Evolutionary conservation across 495 filamentous ascomycete species (phyloP).

Genomic region (Daldinia bambusicola): DNA sequence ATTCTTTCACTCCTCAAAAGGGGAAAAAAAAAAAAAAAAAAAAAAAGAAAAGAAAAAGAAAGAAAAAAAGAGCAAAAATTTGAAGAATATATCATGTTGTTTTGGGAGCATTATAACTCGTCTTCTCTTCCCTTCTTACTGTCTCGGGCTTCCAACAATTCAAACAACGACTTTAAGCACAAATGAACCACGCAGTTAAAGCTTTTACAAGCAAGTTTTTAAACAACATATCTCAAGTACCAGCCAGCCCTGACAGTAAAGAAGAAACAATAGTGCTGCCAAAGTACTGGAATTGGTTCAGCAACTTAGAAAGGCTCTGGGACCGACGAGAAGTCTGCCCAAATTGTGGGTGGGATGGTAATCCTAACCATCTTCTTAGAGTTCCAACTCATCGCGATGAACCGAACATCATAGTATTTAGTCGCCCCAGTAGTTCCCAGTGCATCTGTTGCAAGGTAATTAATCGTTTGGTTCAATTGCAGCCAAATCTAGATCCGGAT

Average conservation of each 20-base stretch:
- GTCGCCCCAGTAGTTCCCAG: background rate
- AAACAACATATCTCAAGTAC: slow-evolving; percentile 16
- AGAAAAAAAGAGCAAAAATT: too few relatives aligned
- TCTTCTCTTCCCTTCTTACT: too few relatives aligned
- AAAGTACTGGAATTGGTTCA: slow-evolving; percentile 5
- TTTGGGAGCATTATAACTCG: too few relatives aligned
- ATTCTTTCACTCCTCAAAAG: too few relatives aligned
- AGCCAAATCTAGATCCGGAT: background rate
- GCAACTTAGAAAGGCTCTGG: background rate
- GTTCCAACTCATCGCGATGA: background rate
- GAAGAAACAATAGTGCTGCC: background rate
- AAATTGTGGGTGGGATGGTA: background rate
- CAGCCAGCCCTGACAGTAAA: background rate
- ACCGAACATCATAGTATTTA: background rate
- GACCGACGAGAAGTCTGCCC: slow-evolving; percentile 4
- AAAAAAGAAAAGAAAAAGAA: too few relatives aligned
- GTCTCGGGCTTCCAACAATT: background rate
- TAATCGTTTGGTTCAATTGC: background rate
- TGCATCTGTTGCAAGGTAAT: slow-evolving; percentile 7
- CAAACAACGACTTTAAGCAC: background rate
- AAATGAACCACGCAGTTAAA: background rate
- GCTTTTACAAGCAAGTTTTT: background rate
- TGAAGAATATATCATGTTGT: too few relatives aligned
- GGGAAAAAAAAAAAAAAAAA: too few relatives aligned
- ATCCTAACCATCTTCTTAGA: background rate